Evolutionary conservation across 495 filamentous ascomycete species (phyloP), one percentile per base, ranked within the genome.

Genomic region (Tuber indicum): DNA sequence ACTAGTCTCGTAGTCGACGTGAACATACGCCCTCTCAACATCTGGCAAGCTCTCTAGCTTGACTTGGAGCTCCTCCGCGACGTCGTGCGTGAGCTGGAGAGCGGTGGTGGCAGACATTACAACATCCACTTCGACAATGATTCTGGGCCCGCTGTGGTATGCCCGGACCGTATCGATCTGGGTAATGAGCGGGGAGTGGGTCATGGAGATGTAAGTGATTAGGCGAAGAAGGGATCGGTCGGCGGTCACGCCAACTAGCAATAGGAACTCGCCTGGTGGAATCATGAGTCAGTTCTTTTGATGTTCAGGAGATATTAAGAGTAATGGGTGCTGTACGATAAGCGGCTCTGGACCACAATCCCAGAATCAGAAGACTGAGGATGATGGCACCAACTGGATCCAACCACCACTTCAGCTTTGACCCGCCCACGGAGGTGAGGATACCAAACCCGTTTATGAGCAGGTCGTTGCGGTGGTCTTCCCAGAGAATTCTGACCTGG

Each of bases 1-100:
- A n/a, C 91, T 94, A 10, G 94, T 94, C 87, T 99, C 96, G 80
- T 95, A 98, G 83, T 99, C 96, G 23, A 98, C 94, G 85, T 99
- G 96, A 21, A 98, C 96, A 85, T 98, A 99, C 1, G 94, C 93
- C 77, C 96, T 86, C 87, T 98, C 96, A 4, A 99, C 91, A 84
- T 97, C 90, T 7, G 96, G 96, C 78, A 99, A 84, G 52, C 90
- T 91, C 89, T 99, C 96, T 7, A 99, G 87, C 86, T 98, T 98
- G 73, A 92, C 92, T 87, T 99, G 96, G 77, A 99, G 87, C 82
- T 91, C 94, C 85, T 99, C 96, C 0, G 96, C 96, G 10, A 98
- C 89, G 82, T 99, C 96, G 84, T 99, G 96, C 0, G 94, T 97
- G 39, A 90, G 90, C 74, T 89, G 87, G 19, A 99, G 89, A 0